A percentile compares a stretch with the other conserved stretches of the same genome.
Evolutionary conservation across 345 rosid genomes (phyloP).

Genomic region (Lepidium aucheri): DNA sequence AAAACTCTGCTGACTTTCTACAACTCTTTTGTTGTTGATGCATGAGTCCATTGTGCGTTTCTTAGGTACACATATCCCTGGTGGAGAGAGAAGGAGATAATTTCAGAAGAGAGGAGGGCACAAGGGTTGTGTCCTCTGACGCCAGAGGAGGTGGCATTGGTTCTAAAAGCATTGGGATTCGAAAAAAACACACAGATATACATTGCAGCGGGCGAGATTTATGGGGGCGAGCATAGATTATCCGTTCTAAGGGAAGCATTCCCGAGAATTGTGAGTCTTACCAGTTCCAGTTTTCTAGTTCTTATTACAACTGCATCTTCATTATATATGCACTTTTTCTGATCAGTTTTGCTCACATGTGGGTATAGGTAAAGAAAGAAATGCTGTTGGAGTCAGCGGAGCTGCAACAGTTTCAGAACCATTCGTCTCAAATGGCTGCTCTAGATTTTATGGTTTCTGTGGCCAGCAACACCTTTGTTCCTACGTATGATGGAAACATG

Average conservation of each 20-base stretch:
- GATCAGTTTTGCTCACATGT: conserved; percentile 15
- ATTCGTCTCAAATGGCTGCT: conserved; percentile 99
- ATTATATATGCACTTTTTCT: background rate
- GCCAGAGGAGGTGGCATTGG: conserved; percentile 78
- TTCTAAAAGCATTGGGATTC: conserved; percentile 74
- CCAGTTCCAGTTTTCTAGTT: background rate
- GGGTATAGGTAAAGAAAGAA: conserved; percentile 83
- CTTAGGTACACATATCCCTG: conserved; percentile 91
- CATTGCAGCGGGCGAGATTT: conserved; percentile 95
- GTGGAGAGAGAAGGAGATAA: conserved; percentile 99
- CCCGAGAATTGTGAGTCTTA: conserved; percentile 74
- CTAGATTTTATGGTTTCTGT: conserved; percentile 89
- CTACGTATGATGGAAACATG: conserved; percentile 97
- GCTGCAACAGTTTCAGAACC: conserved; percentile 81
- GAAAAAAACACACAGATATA: conserved; percentile 70
- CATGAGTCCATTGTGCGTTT: background rate
- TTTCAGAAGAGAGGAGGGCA: conserved; percentile 65
- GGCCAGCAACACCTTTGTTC: conserved; percentile 85
- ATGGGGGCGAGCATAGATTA: conserved; percentile 75
- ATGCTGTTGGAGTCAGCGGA: conserved; percentile 63
- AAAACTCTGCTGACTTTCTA: background rate
- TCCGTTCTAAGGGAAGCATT: conserved; percentile 69
- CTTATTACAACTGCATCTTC: background rate
- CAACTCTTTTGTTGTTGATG: background rate
- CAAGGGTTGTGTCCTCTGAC: conserved; percentile 95